Evolutionary conservation across 2,329 filamentous ascomycete genomes (phyloP), one percentile per base, ranked within the genome.

Genomic region (Ploettnerulaceae sp.): DNA sequence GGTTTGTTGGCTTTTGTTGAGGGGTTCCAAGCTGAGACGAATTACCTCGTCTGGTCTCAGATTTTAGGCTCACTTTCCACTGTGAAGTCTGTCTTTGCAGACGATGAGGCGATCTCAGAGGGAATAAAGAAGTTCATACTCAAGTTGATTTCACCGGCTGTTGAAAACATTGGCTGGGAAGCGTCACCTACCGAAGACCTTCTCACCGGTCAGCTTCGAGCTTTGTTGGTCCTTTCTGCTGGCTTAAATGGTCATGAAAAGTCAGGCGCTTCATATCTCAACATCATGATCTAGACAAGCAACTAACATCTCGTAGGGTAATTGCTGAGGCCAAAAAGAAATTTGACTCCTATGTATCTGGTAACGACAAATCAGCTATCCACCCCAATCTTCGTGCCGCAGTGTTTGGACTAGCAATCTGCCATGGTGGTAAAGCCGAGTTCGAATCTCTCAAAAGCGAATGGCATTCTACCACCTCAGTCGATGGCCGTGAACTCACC

Each of bases 401-500:
- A 1, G 78, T 95, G 49, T 97, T 89, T 74, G 81, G 82, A 48
- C 83, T 89, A 26, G 84, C 81, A 20, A 75, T 96, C 49, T 82
- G 81, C 54, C 79, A 90, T 55, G 81, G 89, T 5, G 80, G 79
- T 6, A 75, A 77, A 42, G 72, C 81, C 12, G 87, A 89, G 44
- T 84, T 80, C 56, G 76, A 85, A 21, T 76, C 82, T 6, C 76
- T 98, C 45, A 89, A 91, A 71, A 80, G 88, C 45, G 90, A 96
- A 65, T 97, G 88, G 75, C 75, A 81, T 53, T 82, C 74, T 40
- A 93, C 89, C 9, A 84, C 84, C 42, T 88, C 89, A 6, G 82
- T 96, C 28, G 93, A 97, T 60, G 90, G 89, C 59, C 94, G 90
- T 67, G 89, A 95, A 57, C 86, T 95, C 54, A 85, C 81, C 56